Conservation (phyloP, 805 yeast genomes). For the Metschnikowia borealis region DNA sequence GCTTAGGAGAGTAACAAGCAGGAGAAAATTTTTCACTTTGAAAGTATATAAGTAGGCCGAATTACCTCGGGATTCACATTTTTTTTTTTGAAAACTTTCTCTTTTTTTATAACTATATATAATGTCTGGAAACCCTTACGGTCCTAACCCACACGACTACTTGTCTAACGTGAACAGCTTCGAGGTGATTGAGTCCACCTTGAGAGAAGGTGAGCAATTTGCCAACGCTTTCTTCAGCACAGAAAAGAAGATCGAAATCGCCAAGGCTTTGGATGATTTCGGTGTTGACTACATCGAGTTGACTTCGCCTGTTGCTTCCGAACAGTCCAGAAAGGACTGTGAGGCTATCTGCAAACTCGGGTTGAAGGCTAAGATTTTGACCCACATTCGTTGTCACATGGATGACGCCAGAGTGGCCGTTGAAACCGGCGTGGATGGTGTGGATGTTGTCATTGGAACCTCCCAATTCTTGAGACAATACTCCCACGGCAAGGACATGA, state of each 20-base stretch:
- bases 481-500: conserved; percentile 60
- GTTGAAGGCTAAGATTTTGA: conserved; percentile 53
- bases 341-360: conserved; percentile 59
- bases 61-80: background rate
- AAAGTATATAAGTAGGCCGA: conserved; percentile 10
- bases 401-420: conserved; percentile 58
- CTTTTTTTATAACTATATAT: background rate
- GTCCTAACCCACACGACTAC: conserved; percentile 56
- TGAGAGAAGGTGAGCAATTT: conserved; percentile 63
- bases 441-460: conserved; percentile 58
- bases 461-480: conserved; percentile 54
- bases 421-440: conserved; percentile 62
- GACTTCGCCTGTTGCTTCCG: conserved; percentile 58
- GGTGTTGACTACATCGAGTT: conserved; percentile 60
- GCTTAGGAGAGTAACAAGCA: conserved; percentile 7
- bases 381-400: conserved; percentile 61
- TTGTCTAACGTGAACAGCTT: conserved; percentile 52
- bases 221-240: conserved; percentile 59
- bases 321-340: conserved; percentile 53
- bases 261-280: conserved; percentile 57
- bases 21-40: conserved; percentile 15
- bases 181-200: conserved; percentile 53
- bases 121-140: conserved; percentile 46
- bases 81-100: background rate
- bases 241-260: conserved; percentile 54